Percentiles rank a stretch among this genome's conserved stretches.
phyloP scores from a whole-genome alignment of 129 eudicot genomes.

The Pittosporum tobira region DNA sequence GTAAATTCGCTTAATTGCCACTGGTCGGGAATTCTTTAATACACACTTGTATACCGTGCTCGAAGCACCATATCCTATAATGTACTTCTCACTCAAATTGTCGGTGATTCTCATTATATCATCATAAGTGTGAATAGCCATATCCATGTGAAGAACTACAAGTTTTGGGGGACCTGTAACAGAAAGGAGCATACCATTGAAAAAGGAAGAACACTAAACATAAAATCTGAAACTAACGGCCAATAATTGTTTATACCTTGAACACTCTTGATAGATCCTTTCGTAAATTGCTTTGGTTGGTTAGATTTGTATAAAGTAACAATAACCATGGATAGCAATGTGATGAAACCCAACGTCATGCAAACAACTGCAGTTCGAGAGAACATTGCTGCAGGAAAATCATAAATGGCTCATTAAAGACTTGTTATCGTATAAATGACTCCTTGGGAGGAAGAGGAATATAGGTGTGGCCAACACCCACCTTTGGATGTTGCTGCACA shows the following conservation, averaged over 20 bases:
- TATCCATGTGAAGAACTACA: conserved; percentile 70
- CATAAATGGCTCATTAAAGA: neutral
- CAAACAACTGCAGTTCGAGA: conserved; percentile 53
- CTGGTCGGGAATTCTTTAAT: conserved; percentile 66
- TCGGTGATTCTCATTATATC: conserved; percentile 79
- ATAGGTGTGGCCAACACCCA: too few species aligned
- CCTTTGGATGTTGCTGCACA: conserved; percentile 51
- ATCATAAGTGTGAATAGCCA: conserved; percentile 82
- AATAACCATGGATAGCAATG: conserved; percentile 46
- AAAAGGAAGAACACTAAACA: neutral
- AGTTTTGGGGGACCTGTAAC: conserved; percentile 60
- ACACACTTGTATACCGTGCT: conserved; percentile 82
- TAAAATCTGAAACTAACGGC: neutral
- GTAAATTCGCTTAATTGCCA: conserved; percentile 86
- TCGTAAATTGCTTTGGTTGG: conserved; percentile 31
- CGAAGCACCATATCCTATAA: conserved; percentile 85
- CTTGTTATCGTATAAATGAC: too few species aligned
- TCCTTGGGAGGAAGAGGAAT: too few species aligned
- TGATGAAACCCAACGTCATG: conserved; percentile 51
- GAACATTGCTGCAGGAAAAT: conserved; percentile 41
- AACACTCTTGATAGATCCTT: conserved; percentile 29
- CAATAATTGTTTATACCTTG: conserved; percentile 36
- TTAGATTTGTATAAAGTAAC: conserved; percentile 50
- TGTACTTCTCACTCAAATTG: conserved; percentile 65
- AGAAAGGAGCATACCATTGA: neutral